Base-by-base conservation (phyloP, 352 stramenopile genomes). In the Pelagophyceae sp. region DNA sequence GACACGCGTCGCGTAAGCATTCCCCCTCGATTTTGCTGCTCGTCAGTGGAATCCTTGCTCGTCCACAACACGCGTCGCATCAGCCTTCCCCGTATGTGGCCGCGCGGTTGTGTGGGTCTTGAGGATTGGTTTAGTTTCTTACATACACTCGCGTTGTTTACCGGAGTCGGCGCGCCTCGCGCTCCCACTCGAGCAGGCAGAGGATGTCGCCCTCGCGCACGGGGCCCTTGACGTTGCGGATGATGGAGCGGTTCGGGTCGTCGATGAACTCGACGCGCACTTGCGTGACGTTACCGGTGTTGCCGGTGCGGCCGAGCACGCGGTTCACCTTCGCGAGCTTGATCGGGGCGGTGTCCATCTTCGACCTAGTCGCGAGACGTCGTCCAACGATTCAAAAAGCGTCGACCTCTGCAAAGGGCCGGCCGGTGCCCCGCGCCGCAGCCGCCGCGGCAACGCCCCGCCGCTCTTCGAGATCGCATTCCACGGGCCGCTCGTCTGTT, bases 201-300 rank as follows among this genome's bases (percentile, higher is more conserved):
- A 99, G 85, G 84, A 99, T 98, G 88, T 99, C 96, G 78, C 95
- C 95, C 86, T 99, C 94, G 81, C 94, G 91, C 75, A 99, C 94
- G 72, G 95, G 95, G 85, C 96, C 96, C 91, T 99, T 99, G 82
- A 99, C 96, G 88, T 99, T 99, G 82, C 96, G 91, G 83, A 99
- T 98, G 88, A 99, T 99, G 83, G 93, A 97, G 87, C 96, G 94
- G 84, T 94, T 96, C 86, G 97, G 91, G 82, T 98, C 93, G 87
- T 99, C 94, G 82, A 99, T 92, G 88, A 99, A 99, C 88, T 99
- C 95, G 77, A 99, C 96, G 85, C 96, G 94, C 50, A 94, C 91
- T 86, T 99, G 96, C 81, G 96, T 99, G 71, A 99, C 96, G 88
- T 99, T 99, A 90, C 96, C 96, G 80, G 96, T 99, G 93, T 98